These are phyloP conservation scores for Mycena filopes DNA, from an alignment of 768 basidiomycete species.

Conservation along the genomic window DNA sequence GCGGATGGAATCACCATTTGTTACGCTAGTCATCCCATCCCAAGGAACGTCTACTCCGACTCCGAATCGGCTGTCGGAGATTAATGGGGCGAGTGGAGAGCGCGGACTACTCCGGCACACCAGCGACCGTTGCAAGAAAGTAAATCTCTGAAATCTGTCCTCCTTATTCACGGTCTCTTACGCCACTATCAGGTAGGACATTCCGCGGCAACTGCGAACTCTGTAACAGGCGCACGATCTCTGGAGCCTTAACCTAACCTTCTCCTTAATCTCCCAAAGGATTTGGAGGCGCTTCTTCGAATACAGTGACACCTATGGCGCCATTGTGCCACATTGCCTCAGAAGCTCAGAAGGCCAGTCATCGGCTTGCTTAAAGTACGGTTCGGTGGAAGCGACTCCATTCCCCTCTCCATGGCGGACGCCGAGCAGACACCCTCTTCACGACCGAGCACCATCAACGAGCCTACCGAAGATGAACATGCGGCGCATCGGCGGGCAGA, in stretches of 20 bases:
- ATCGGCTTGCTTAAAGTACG: slow-evolving; percentile 13
- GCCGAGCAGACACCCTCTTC: not conserved
- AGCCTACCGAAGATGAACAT: not conserved
- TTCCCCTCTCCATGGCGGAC: slow-evolving; percentile 3
- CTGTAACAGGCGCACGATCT: too few relatives aligned
- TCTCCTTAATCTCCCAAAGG: slow-evolving; percentile 7
- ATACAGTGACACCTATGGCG: not conserved
- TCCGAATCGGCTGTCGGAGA: too few relatives aligned
- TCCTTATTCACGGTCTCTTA: too few relatives aligned
- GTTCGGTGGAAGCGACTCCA: not conserved
- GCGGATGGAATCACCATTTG: too few relatives aligned
- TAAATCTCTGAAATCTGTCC: too few relatives aligned
- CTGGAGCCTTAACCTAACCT: not conserved
- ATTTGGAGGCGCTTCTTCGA: not conserved
- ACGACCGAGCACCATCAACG: slow-evolving; percentile 4
- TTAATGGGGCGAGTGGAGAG: too few relatives aligned
- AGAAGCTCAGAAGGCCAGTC: slow-evolving; percentile 8
- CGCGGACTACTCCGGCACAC: too few relatives aligned
- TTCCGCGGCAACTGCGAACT: too few relatives aligned
- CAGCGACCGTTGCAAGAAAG: too few relatives aligned
- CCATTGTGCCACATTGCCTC: slow-evolving; percentile 10
- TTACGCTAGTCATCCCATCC: too few relatives aligned
- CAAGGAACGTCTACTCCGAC: too few relatives aligned
- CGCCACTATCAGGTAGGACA: too few relatives aligned
- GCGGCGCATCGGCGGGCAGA: slow-evolving; percentile 4